phyloP scores from a whole-genome alignment of 192 early-diverging fungal genomes.

The Coemansia sp. region DNA sequence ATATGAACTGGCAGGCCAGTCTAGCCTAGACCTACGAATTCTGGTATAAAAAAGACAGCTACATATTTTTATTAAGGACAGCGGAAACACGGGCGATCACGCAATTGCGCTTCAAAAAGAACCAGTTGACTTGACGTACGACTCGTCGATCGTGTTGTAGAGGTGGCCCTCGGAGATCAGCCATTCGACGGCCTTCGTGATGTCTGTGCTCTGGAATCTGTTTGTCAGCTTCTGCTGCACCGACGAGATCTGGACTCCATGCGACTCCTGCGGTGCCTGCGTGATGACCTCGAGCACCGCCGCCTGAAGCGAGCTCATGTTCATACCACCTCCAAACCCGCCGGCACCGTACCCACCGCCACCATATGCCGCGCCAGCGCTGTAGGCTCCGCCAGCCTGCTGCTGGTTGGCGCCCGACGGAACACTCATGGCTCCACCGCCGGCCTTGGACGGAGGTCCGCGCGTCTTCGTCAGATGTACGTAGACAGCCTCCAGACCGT shows the following conservation, averaged over 20 bases:
- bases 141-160: slow-evolving; percentile 69
- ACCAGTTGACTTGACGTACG: slow-evolving; percentile 8
- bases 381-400: slow-evolving; percentile 1
- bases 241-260: slow-evolving; percentile 54
- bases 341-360: slow-evolving; percentile 5
- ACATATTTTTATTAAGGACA: neutral
- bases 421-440: slow-evolving; percentile 12
- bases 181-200: slow-evolving; percentile 51
- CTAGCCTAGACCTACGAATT: neutral
- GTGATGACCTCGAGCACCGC: slow-evolving; percentile 35
- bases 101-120: neutral
- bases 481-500: slow-evolving; percentile 68
- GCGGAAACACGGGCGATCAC: neutral
- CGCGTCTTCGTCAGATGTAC: slow-evolving; percentile 62
- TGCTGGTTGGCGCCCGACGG: slow-evolving; percentile 7
- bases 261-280: slow-evolving; percentile 10
- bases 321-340: slow-evolving; percentile 15
- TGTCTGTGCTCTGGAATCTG: slow-evolving; percentile 18
- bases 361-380: slow-evolving; percentile 10
- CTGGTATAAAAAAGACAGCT: neutral
- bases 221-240: slow-evolving; percentile 49
- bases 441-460: slow-evolving; percentile 11
- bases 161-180: slow-evolving; percentile 66
- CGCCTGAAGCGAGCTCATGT: slow-evolving; percentile 18
- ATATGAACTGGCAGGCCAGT: neutral